Percentiles rank a stretch among this genome's conserved stretches.
phyloP scores from a whole-genome alignment of 768 basidiomycete species.

The Lyophyllum semitale region DNA sequence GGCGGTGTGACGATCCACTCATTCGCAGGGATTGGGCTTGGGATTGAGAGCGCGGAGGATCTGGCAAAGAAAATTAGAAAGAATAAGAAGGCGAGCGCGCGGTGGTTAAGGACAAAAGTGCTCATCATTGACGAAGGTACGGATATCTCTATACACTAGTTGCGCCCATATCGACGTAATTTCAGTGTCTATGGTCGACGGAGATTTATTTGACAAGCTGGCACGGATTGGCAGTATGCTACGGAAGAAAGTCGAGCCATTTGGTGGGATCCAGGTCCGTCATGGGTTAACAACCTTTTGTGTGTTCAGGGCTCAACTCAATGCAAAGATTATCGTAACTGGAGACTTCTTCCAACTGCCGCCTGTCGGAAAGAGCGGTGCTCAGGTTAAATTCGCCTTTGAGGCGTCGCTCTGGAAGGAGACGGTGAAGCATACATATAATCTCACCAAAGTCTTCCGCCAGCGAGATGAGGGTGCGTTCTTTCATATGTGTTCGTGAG shows the following conservation, averaged over 20 bases:
- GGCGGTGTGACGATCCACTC: conserved; percentile 95
- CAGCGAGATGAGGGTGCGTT: conserved; percentile 85
- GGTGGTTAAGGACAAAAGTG: conserved; percentile 86
- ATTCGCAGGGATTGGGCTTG: conserved; percentile 92
- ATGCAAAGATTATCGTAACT: conserved; percentile 76
- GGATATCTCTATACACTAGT: neutral
- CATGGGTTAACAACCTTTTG: neutral
- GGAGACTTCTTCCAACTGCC: conserved; percentile 99
- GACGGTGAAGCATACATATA: conserved; percentile 80
- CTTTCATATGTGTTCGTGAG: neutral
- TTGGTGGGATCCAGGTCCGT: conserved; percentile 90
- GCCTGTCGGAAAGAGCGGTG: conserved; percentile 73
- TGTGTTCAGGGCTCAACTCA: neutral
- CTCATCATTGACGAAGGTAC: conserved; percentile 83
- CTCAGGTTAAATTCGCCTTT: conserved; percentile 82
- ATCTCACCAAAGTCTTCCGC: conserved; percentile 93
- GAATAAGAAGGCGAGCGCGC: conserved; percentile 79
- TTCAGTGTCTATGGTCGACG: conserved; percentile 97
- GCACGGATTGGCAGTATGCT: conserved; percentile 66
- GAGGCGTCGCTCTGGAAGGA: conserved; percentile 81
- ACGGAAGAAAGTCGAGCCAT: conserved; percentile 66
- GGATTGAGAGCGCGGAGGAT: conserved; percentile 60
- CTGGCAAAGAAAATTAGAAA: conserved; percentile 69
- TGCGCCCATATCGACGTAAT: neutral
- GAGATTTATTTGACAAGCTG: conserved; percentile 90